Base-by-base conservation (phyloP, 2,329 filamentous ascomycete genomes). In the Claviceps purpurea region DNA sequence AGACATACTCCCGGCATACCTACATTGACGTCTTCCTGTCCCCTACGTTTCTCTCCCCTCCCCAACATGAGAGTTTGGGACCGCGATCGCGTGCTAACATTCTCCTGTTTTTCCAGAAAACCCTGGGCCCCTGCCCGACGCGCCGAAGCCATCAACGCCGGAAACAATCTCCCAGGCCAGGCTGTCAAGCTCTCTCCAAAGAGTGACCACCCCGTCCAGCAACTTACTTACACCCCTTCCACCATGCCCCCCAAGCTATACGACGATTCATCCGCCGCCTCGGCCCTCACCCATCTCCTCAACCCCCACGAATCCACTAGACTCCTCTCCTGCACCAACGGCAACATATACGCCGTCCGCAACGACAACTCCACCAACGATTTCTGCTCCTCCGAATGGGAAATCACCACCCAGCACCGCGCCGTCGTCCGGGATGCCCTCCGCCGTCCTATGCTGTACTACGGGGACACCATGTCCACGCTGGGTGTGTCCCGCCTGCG, bases 401-500 rank as follows among this genome's bases (percentile, higher is more conserved):
- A 60, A 2, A 52, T 51, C 5, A 53, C 53, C 5, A 52, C 22
- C 5, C 13, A 49, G 14, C 50, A 58, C 0, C 56, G 59, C 11
- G 53, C 54, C 5, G 51, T 64, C 11, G 56, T 60, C 26, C 55
- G 48, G 7, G 62, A 64, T 45, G 62, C 57, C 30, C 52, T 52
- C 4, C 50, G 52, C 6, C 55, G 60, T n/a, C 47, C 63, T 10
- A 58, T 67, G 57, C 62, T 67, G 57, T 67, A 65, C 60, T 67
- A 66, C 58, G 55, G 54, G 18, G 56, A 66, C 52, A 61, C 63
- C 50, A 68, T 68, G 64, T 51, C 51, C 14, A 50, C 44, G 5
- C 43, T 61, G 5, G 64, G 65, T n/a, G 64, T 68, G 6, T 62
- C 58, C 2, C 62, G 62, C 4, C 55, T 68, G 6, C 60, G 64